Base-by-base conservation (phyloP, 768 basidiomycete species). In the Fibroporia radiculosa region DNA sequence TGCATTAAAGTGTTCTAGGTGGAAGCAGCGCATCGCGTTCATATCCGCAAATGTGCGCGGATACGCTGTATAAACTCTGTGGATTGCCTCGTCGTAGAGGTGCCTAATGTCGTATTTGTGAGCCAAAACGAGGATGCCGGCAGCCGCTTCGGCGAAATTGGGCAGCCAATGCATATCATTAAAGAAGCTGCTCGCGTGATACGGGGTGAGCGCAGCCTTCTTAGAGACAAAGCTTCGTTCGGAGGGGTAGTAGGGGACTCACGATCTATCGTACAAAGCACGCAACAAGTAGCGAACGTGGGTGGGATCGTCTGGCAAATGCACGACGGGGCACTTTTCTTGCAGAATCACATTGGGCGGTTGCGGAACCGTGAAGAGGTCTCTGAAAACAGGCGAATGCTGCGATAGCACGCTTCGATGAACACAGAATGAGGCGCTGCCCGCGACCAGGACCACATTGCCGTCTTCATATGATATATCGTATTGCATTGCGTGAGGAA, bases 391-490 rank as follows among this genome's bases (percentile, higher is more conserved):
- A 4, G 33, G 8, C 3, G 55, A 56, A 41, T 54, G 43, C 18
- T 46, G 46, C 2, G 55, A 25, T 12, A 56, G 48, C 11, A 56
- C 36, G 14, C 49, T 33, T 7, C 47, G 43, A 26, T 56, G 48
- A 2, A 52, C 40, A 33, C 52, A 44, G 41, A 48, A 56, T 2
- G 42, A 29, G 18, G 13, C 6, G 31, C 26, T 25, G 12, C 31
- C 27, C 4, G 42, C 46, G n/a, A 51, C 24, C 27, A 51, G 25
- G 6, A 47, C 37, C 26, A 51, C 45, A 28, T 47, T 44, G 3
- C 50, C 50, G 26, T 48, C 50, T 8, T 44, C 50, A 26, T 32
- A 47, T 44, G 45, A 52, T 3, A 44, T 20, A 18, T 33, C 20
- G 5, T 33, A n/a, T n/a, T n/a, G n/a, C n/a, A n/a, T n/a, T 31